Conservation (phyloP, 2,329 filamentous ascomycete species). For the Magnaporthales sp. region DNA sequence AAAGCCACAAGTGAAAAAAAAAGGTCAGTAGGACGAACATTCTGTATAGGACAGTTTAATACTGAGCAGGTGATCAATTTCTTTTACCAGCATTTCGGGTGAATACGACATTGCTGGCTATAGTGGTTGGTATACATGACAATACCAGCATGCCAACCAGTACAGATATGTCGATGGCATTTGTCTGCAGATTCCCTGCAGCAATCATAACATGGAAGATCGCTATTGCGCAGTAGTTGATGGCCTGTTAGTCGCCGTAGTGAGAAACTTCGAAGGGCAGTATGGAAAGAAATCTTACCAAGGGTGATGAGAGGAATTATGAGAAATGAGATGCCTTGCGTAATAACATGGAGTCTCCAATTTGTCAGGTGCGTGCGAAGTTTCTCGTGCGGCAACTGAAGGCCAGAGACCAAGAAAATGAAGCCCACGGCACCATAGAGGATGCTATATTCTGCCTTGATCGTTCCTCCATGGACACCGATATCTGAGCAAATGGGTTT, state of each 20-base stretch:
- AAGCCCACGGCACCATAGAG: constrained; percentile 61
- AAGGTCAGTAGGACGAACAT: background rate
- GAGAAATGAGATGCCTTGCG: constrained; percentile 59
- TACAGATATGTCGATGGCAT: constrained; percentile 54
- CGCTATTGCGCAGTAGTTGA: constrained; percentile 18
- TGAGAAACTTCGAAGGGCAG: background rate
- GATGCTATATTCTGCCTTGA: constrained; percentile 49
- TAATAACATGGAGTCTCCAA: constrained; percentile 59
- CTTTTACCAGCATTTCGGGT: constrained; percentile 43
- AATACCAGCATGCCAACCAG: constrained; percentile 60
- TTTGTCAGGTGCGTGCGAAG: constrained; percentile 53
- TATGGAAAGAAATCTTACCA: constrained; percentile 8
- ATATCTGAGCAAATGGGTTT: constrained; percentile 25
- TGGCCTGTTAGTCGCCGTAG: background rate
- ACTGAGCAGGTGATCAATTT: background rate
- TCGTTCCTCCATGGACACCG: constrained; percentile 36
- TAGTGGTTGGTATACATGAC: constrained; percentile 63
- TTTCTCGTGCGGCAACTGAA: constrained; percentile 56
- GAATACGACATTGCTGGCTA: constrained; percentile 68
- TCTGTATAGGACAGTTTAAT: background rate
- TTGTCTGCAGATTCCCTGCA: constrained; percentile 36
- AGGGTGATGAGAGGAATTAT: constrained; percentile 55
- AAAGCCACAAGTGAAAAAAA: too few species aligned
- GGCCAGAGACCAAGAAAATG: constrained; percentile 64
- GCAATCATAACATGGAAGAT: constrained; percentile 38